Base-by-base conservation (phyloP, 306 rosid genomes). In the Dalbergia cultrata region DNA sequence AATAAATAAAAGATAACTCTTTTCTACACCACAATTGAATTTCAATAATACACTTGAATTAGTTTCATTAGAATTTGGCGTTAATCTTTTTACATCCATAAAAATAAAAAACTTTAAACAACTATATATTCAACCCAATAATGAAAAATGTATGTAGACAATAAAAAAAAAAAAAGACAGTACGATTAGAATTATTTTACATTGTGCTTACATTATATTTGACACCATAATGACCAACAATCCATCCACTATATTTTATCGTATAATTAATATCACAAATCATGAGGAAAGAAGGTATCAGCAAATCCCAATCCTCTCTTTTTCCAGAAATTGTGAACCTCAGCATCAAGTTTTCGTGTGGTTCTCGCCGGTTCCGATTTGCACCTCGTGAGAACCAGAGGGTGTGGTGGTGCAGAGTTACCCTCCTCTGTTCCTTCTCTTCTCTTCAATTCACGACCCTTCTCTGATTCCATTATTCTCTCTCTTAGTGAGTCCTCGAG, bases 281-380 rank as follows among this genome's bases (percentile, higher is more conserved):
- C 82, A 76, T 65, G 87, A 41, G 87, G 81, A 31, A 73, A 65
- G 62, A 60, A 70, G n/a, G 84, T 80, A 88, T 85, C 80, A 14
- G 83, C 21, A 52, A 83, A 67, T 13, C 83, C 90, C 83, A 85
- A 80, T 73, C 84, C 84, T 78, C 84, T 80, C 75, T 57, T 72
- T 45, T 76, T 78, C 88, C 92, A 75, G 81, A 70, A 81, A 53
- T 75, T 50, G 0, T 59, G 64, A 22, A 75, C 5, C 67, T 85
- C 88, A 11, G 87, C 83, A 44, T 80, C 68, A 47, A 88, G 86
- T 76, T 84, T 88, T 78, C 84, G 80, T 17, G 83, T 83, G 9
- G 77, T 83, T 94, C 97, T 88, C 1, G 88, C 86, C 13, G 95
- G 97, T 70, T 91, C 97, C 19, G 98, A 92, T 85, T 92, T 92